phyloP scores from a whole-genome alignment of 2,329 filamentous ascomycete genomes.

The Penicillium sp. region DNA sequence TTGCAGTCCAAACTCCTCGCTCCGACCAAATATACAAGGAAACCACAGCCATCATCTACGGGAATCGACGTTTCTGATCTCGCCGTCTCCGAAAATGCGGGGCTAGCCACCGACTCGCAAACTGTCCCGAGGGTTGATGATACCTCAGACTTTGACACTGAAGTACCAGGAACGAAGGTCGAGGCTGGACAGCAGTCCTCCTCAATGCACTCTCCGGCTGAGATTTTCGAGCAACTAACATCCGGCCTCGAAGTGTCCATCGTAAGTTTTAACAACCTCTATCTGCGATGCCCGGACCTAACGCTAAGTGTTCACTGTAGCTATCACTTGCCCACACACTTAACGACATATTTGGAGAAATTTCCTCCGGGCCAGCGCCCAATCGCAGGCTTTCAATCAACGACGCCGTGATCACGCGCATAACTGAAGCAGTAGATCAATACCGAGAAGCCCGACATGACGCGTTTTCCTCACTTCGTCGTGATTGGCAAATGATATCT shows the following conservation, averaged over 20 bases:
- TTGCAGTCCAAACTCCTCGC: conserved; percentile 68
- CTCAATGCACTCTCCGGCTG: neutral
- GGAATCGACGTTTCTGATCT: neutral
- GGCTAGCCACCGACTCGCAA: neutral
- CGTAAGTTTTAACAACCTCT: neutral
- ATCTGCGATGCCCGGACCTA: neutral
- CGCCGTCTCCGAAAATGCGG: no score
- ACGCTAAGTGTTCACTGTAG: neutral
- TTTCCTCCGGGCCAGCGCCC: neutral
- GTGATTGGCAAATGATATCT: conserved; percentile 47
- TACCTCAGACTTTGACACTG: no score
- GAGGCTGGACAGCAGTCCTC: neutral
- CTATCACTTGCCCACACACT: neutral
- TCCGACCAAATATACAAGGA: neutral
- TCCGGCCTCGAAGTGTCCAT: neutral
- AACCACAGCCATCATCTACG: neutral
- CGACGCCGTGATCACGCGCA: neutral
- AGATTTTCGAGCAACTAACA: conserved; percentile 2
- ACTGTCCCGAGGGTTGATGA: neutral
- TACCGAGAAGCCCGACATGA: conserved; percentile 75
- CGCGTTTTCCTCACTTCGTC: conserved; percentile 55
- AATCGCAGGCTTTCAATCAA: neutral
- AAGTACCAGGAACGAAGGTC: neutral
- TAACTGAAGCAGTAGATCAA: conserved; percentile 54
- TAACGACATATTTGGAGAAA: neutral